These are phyloP conservation scores for Pichia sp. DNA, from an alignment of 1,139 yeast genomes.

Conservation along the genomic window DNA sequence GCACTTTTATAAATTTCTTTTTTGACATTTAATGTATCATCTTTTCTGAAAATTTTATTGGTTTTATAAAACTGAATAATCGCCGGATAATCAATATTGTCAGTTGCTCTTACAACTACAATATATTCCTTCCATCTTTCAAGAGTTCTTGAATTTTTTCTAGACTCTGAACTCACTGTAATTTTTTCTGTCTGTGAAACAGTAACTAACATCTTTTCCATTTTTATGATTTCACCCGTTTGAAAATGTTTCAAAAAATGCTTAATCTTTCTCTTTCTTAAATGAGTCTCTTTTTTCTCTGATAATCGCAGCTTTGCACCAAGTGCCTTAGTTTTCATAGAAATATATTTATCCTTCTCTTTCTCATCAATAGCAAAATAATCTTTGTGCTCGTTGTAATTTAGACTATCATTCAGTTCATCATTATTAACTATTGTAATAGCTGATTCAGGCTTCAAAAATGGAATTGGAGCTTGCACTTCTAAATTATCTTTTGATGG, in stretches of 20 bases:
- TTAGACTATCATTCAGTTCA: background rate
- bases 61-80: slow-evolving; percentile 55
- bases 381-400: background rate
- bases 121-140: slow-evolving; percentile 75
- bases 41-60: slow-evolving; percentile 33
- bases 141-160: slow-evolving; percentile 44
- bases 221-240: slow-evolving; percentile 57
- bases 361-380: slow-evolving; percentile 8
- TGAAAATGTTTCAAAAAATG: slow-evolving; percentile 27
- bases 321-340: slow-evolving; percentile 9
- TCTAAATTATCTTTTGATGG: background rate
- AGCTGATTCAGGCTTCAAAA: background rate
- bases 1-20: slow-evolving; percentile 13
- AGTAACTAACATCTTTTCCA: slow-evolving; percentile 61
- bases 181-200: slow-evolving; percentile 33
- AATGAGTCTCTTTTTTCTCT: slow-evolving; percentile 8
- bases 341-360: slow-evolving; percentile 8
- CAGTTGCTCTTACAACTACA: slow-evolving; percentile 59
- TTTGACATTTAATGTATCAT: slow-evolving; percentile 19
- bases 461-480: background rate
- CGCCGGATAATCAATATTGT: slow-evolving; percentile 42
- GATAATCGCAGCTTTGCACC: slow-evolving; percentile 15
- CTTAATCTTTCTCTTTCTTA: slow-evolving; percentile 14
- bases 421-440: background rate
- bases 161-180: slow-evolving; percentile 42